Base-by-base conservation (phyloP, 2,329 filamentous ascomycete species). In the Pestalotiopsis sp. region DNA sequence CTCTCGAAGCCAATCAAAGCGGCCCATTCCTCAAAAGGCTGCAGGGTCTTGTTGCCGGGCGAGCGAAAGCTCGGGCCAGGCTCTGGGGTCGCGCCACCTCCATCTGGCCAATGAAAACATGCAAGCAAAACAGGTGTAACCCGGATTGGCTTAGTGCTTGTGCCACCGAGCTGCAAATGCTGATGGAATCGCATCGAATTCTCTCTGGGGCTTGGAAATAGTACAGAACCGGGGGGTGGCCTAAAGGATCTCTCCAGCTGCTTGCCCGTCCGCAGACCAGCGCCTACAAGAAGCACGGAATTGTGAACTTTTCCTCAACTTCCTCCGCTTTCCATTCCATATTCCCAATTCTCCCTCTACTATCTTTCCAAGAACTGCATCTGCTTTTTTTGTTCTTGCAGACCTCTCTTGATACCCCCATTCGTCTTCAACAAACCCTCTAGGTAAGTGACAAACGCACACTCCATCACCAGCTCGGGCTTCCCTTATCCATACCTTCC, bases 181-280 rank as follows among this genome's bases (percentile, higher is more conserved):
- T 66, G 64, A 69, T 69, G 68, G 68, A 69, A 69, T 69, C 68
- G 60, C 68, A 69, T 69, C 68, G 68, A 69, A 69, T 69, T 67
- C 63, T 69, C 58, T 62, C 31, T 62, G 59, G 59, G 64, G 68
- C 25, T 61, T 66, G 64, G 39, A 17, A 23, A 36, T 57, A 56
- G 31, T 23, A 5, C 31, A 52, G 39, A 23, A 61, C 61, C 38
- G 62, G 62, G 39, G 36, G 52, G 64, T 62, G 59, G 27, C 59
- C 59, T 62, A 39, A 62, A 20, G 31, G 36, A 36, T 38, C 45
- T 36, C 17, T 57, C 45, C 56, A 64, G 66, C 61, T 52, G 66
- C 45, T 66, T 27, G 49, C 39, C 23, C 45, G 14, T 49, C 25
- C 27, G 31, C 63, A 65, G 23, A 25, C 61, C 38, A 60, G 57